A percentile compares a stretch with the other conserved stretches of the same genome.
Conservation (phyloP, 2,329 filamentous ascomycete species). For the Proliferodiscus dingleyae region DNA sequence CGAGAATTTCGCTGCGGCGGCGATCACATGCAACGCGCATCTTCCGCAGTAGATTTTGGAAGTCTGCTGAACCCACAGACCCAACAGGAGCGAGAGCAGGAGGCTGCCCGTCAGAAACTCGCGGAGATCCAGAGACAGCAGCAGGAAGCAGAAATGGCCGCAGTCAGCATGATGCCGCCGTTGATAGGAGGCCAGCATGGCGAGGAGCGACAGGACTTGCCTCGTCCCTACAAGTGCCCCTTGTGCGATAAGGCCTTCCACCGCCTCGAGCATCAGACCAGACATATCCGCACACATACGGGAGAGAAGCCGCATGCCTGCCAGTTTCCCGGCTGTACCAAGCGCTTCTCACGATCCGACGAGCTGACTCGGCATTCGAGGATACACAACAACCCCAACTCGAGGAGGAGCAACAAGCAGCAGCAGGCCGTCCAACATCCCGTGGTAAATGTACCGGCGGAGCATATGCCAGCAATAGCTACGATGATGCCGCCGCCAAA, state of each 20-base stretch:
- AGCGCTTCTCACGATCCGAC: constrained; percentile 94
- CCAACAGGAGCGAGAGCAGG: constrained; percentile 30
- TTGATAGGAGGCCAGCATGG: constrained; percentile 31
- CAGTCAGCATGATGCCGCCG: constrained; percentile 37
- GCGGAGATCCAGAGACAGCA: constrained; percentile 26
- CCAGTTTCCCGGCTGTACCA: constrained; percentile 91
- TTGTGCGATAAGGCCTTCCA: constrained; percentile 99
- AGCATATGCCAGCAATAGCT: constrained; percentile 46
- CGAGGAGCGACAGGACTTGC: constrained; percentile 60
- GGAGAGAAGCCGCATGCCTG: constrained; percentile 98
- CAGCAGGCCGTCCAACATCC: constrained; percentile 42
- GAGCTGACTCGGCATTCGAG: constrained; percentile 94
- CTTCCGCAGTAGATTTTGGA: constrained; percentile 69
- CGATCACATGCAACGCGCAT: constrained; percentile 71
- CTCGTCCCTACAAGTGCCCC: constrained; percentile 96
- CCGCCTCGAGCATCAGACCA: constrained; percentile 85
- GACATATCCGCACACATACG: constrained; percentile 94
- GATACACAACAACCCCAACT: constrained; percentile 99
- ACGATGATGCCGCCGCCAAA: constrained; percentile 78
- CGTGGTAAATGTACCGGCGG: constrained; percentile 44
- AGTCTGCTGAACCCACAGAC: constrained; percentile 66
- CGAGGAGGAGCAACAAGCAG: constrained; percentile 84
- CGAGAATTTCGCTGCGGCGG: constrained; percentile 36
- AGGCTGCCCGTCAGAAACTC: constrained; percentile 27
- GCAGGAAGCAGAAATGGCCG: constrained; percentile 46